A percentile compares a stretch with the other conserved stretches of the same genome.
Evolutionary conservation across 257 asterid species (phyloP).

Genomic region (Forsythia suspensa): DNA sequence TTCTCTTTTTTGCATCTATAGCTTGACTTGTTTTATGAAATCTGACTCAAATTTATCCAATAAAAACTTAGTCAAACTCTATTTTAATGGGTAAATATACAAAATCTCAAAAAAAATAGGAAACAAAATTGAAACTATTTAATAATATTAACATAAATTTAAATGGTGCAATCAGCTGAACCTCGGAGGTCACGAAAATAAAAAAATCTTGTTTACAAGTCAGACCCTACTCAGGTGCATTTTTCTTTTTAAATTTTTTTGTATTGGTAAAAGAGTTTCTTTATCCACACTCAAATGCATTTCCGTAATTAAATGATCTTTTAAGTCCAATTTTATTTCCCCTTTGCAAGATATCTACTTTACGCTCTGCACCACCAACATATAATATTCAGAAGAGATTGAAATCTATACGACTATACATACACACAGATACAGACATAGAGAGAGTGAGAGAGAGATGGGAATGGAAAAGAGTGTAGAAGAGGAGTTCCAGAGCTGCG

Average conservation of each 20-base stretch:
- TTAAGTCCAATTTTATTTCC: conserved; percentile 12
- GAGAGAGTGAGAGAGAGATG: conserved; percentile 35
- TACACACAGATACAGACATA: background rate
- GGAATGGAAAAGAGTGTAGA: conserved; percentile 40
- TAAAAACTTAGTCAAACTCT: no score
- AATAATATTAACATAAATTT: background rate
- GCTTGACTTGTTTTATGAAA: no score
- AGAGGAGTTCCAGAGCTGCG: conserved; percentile 31
- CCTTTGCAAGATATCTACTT: conserved; percentile 23
- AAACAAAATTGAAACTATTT: no score
- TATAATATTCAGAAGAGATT: background rate
- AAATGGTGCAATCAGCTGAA: background rate
- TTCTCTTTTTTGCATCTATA: no score
- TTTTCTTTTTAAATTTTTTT: background rate
- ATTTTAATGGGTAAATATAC: no score
- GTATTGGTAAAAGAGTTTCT: background rate
- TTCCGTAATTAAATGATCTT: conserved; percentile 22
- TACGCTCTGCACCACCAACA: conserved; percentile 11
- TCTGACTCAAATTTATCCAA: no score
- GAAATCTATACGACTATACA: conserved; percentile 4
- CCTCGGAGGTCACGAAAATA: background rate
- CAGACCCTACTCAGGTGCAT: background rate
- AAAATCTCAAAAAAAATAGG: no score
- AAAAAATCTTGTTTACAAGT: background rate
- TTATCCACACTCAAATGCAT: conserved; percentile 4